A percentile compares a stretch with the other conserved stretches of the same genome.
Conservation (phyloP, 2,329 filamentous ascomycete genomes). For the Coleophoma cylindrospora region DNA sequence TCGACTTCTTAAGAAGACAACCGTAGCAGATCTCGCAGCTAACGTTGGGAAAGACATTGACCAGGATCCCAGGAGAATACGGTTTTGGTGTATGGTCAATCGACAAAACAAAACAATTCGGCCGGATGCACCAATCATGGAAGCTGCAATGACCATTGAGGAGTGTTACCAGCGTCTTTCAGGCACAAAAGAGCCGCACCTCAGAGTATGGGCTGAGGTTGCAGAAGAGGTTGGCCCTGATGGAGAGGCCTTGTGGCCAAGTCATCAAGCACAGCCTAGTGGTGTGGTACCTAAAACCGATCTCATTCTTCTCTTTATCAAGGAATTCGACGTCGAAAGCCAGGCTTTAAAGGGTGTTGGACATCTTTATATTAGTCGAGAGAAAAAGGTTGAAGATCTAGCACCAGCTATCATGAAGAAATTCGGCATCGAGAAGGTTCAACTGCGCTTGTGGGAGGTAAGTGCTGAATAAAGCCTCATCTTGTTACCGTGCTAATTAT, state of each 20-base stretch:
- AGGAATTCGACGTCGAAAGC: constrained; percentile 76
- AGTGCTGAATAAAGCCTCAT: constrained; percentile 10
- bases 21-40: constrained; percentile 68
- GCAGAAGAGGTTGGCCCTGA: constrained; percentile 61
- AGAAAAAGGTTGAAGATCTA: constrained; percentile 83
- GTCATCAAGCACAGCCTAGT: constrained; percentile 52
- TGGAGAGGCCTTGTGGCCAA: constrained; percentile 69
- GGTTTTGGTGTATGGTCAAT: constrained; percentile 97
- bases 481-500: constrained; percentile 13
- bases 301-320: constrained; percentile 80
- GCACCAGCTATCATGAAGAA: constrained; percentile 70
- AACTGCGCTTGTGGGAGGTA: constrained; percentile 74
- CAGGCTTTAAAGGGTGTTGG: constrained; percentile 74
- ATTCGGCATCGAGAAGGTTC: constrained; percentile 71
- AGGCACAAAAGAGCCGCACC: constrained; percentile 60
- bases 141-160: constrained; percentile 70
- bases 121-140: constrained; percentile 81
- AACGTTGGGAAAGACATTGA: constrained; percentile 66
- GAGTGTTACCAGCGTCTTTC: constrained; percentile 64
- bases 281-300: constrained; percentile 55
- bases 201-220: constrained; percentile 85
- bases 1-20: constrained; percentile 69
- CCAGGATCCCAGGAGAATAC: constrained; percentile 63
- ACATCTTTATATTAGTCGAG: constrained; percentile 81
- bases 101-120: constrained; percentile 95